A percentile compares a stretch with the other conserved stretches of the same genome.
Conservation (phyloP, 805 yeast species). For the Jamesozyma lodderae region DNA sequence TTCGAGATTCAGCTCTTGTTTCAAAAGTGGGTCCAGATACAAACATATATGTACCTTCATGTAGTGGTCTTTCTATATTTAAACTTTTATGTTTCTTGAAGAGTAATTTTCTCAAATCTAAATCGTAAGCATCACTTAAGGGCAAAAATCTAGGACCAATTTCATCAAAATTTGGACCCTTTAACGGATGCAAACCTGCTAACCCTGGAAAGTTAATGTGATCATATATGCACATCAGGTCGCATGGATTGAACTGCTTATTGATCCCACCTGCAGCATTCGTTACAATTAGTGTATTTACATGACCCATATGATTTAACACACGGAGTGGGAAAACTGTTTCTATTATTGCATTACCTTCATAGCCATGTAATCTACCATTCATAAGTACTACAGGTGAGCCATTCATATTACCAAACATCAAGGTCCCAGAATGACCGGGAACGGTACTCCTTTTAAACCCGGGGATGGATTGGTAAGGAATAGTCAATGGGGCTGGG, state of each 20-base stretch:
- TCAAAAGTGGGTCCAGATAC: constrained; percentile 94
- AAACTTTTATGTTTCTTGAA: constrained; percentile 45
- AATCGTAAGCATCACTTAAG: constrained; percentile 81
- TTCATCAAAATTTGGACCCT: constrained; percentile 74
- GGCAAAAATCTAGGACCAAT: constrained; percentile 87
- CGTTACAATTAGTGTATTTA: constrained; percentile 63
- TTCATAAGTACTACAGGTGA: constrained; percentile 89
- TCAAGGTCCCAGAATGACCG: constrained; percentile 80
- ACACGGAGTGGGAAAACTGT: constrained; percentile 83
- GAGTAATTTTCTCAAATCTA: constrained; percentile 54
- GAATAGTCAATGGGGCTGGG: constrained; percentile 39
- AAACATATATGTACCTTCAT: constrained; percentile 80
- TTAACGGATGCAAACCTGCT: constrained; percentile 77
- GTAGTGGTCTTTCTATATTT: constrained; percentile 45
- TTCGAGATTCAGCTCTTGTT: constrained; percentile 82
- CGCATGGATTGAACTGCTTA: constrained; percentile 62
- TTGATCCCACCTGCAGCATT: constrained; percentile 94
- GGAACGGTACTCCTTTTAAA: constrained; percentile 75
- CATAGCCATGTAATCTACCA: constrained; percentile 87
- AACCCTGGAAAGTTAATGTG: constrained; percentile 89
- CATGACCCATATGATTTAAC: constrained; percentile 49
- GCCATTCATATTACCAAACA: constrained; percentile 64
- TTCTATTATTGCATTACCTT: constrained; percentile 76
- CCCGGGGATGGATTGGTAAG: constrained; percentile 68
- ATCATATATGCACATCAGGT: constrained; percentile 81